Base-by-base conservation (phyloP, 768 basidiomycete genomes). In the Suillus subaureus region DNA sequence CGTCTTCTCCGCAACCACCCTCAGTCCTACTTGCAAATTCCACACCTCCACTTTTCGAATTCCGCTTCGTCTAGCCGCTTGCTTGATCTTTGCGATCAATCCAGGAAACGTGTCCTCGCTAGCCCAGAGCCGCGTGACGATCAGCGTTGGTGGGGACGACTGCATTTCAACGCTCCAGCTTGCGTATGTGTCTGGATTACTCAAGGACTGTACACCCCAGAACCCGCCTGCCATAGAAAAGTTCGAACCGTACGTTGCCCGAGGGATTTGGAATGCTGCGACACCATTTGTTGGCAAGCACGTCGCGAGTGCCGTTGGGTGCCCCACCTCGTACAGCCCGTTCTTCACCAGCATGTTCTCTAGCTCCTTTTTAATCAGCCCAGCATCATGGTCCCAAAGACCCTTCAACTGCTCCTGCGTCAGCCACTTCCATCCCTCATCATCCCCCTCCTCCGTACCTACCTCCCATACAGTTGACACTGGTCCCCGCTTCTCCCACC, bases 271-370 rank as follows among this genome's bases (percentile, higher is more conserved):
- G 68, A 79, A 84, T 16, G 79, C 81, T 23, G 79, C 83, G 8
- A 86, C 81, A n/a, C 85, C 85, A 21, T 75, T 65, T 64, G 77
- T 68, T 1, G 86, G 81, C 33, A 85, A 77, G 71, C 79, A 84
- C 0, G 82, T 67, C 64, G 79, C n/a, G 68, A 75, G 61, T 63
- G 71, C 70, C 33, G 42, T 67, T 26, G 68, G 68, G 63, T 39
- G 63, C 52, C 63, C 67, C 43, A 40, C 54, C 4, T 66, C 63
- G 49, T 62, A 64, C 37, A 67, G 61, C 16, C 12, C 35, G 23
- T 64, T 62, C 13, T 66, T 45, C 12, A 64, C 61, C 8, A 61
- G 61, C 18, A 69, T 33, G 26, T 40, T 62, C 37, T 67, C 64
- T 61, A 82, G 70, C 37, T 75, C 76, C 18, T 74, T 66, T 51